These are phyloP conservation scores for Dactylonectria macrodidyma DNA, from an alignment of 2,329 filamentous ascomycete species.

Conservation along the genomic window DNA sequence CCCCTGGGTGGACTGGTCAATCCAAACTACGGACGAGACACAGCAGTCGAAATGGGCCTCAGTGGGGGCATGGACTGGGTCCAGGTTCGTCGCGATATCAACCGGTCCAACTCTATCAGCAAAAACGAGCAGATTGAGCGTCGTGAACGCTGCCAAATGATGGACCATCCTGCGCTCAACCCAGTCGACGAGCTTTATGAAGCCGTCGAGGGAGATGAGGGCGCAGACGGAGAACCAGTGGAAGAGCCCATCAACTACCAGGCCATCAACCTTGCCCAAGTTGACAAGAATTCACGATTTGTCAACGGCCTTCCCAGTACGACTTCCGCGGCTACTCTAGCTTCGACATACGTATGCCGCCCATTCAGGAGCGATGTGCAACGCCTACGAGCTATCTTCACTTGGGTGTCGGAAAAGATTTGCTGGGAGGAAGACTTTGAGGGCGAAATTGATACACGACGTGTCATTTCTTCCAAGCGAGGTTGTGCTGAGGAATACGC, in stretches of 20 bases:
- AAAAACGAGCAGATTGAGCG: conserved; percentile 89
- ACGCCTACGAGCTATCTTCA: conserved; percentile 93
- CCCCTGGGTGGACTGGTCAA: conserved; percentile 61
- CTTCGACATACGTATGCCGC: conserved; percentile 92
- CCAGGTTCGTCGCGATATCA: conserved; percentile 96
- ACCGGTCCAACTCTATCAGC: conserved; percentile 93
- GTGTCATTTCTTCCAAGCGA: conserved; percentile 86
- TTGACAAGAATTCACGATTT: conserved; percentile 97
- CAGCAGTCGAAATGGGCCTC: conserved; percentile 80
- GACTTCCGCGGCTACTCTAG: conserved; percentile 85
- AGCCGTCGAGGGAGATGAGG: conserved; percentile 90
- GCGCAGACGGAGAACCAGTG: conserved; percentile 87
- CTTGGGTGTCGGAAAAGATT: conserved; percentile 96
- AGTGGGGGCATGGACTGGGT: conserved; percentile 85
- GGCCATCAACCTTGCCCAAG: conserved; percentile 83
- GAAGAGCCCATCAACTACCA: conserved; percentile 86
- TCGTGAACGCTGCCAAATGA: conserved; percentile 92
- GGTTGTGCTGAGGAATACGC: conserved; percentile 93
- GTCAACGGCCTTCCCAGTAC: conserved; percentile 86
- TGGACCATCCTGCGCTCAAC: conserved; percentile 89
- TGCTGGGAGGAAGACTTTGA: conserved; percentile 97
- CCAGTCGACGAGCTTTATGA: conserved; percentile 92
- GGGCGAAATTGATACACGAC: conserved; percentile 84
- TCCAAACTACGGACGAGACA: conserved; percentile 60
- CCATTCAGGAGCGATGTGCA: conserved; percentile 97